phyloP scores from a whole-genome alignment of 345 rosid species.

The Murraya paniculata region DNA sequence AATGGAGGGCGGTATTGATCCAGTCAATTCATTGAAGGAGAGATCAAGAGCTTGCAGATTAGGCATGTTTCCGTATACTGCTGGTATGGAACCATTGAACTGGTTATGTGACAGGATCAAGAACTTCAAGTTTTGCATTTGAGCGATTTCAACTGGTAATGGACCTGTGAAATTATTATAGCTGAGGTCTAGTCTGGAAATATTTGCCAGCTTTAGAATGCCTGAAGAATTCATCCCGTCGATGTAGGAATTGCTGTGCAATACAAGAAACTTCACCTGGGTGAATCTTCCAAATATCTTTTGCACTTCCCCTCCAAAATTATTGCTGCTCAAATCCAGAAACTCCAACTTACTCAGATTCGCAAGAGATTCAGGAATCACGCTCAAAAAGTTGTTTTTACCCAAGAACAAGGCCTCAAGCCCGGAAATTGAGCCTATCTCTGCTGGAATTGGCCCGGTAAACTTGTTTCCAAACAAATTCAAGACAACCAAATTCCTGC shows the following conservation, averaged over 20 bases:
- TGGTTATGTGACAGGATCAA: constrained; percentile 62
- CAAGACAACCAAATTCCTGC: constrained; percentile 47
- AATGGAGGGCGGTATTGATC: constrained; percentile 59
- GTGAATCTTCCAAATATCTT: constrained; percentile 65
- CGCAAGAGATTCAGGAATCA: constrained; percentile 64
- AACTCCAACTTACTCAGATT: constrained; percentile 50
- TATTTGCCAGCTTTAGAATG: constrained; percentile 50
- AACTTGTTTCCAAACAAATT: constrained; percentile 69
- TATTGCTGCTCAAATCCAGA: constrained; percentile 72
- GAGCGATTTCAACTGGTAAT: constrained; percentile 58
- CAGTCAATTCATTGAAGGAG: constrained; percentile 66
- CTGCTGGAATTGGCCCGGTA: constrained; percentile 51
- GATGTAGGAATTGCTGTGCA: constrained; percentile 56
- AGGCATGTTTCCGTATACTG: constrained; percentile 59
- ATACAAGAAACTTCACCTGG: constrained; percentile 51
- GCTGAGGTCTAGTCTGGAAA: constrained; percentile 73
- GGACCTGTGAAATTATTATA: constrained; percentile 65
- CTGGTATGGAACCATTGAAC: constrained; percentile 66
- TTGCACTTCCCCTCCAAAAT: constrained; percentile 65
- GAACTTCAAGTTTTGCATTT: constrained; percentile 55
- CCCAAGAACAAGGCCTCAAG: constrained; percentile 71
- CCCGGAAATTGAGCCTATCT: constrained; percentile 59
- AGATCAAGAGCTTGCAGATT: constrained; percentile 80
- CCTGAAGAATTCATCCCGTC: constrained; percentile 72
- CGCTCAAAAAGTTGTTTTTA: constrained; percentile 50